Base-by-base conservation (phyloP, 2,329 filamentous ascomycete genomes). In the Aspergillus eucalypticola region DNA sequence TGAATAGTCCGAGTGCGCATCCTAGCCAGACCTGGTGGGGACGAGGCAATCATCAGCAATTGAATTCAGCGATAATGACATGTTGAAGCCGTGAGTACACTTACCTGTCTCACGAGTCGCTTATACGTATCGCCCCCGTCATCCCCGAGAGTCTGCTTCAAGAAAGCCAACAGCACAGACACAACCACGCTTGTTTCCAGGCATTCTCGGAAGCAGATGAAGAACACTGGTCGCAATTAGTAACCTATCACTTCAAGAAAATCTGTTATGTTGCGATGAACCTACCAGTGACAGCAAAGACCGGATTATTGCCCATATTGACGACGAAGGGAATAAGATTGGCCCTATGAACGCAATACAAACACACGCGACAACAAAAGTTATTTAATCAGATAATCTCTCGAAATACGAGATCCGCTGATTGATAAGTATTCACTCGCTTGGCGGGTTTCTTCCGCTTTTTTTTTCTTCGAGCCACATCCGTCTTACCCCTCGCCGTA, bases 161-260 rank as follows among this genome's bases (percentile, higher is more conserved):
- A 79, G 74, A 95, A 96, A 13, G 91, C 88, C 52, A 96, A 83
- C 23, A 96, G 81, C n/a, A 96, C 89, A 0, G 92, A 94, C 63
- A 96, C 87, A 68, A 96, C 90, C 70, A 96, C 91, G 68, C 85
- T 89, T 0, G 90, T 90, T 80, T 96, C 92, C 44, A 96, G 81
- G 44, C 88, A 87, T 79, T 96, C 92, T 74, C 92, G 88, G 73
- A 96, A 96, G 11, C 56, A 57, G 51, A 71, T 67, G 41, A 70
- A 71, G 50, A 71, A 71, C 23, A 71, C 69, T 69, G 54, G 7
- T 2, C 3, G 17, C 6, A 13, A 11, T 54, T 11, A 41, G 52
- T 54, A 23, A 44, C 10, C 15, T 3, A 11, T 38, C 15, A 38
- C 3, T 2, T 3, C 46, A 27, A 2, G 46, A 6, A 15, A 2